These are phyloP conservation scores for Mortierella sp. DNA, from an alignment of 371 early-diverging fungal genomes.

Conservation along the genomic window DNA sequence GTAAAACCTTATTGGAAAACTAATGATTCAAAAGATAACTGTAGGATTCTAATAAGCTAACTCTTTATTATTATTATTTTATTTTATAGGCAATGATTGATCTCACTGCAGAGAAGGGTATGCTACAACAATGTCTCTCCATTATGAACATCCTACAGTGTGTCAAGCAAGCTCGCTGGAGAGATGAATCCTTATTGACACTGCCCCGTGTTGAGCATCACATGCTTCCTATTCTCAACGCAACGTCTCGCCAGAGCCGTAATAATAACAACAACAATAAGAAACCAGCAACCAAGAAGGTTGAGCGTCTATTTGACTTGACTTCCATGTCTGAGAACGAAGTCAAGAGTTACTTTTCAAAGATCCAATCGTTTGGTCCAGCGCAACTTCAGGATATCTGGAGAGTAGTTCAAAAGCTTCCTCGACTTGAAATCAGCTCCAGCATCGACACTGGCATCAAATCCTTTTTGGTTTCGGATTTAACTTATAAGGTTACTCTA, in stretches of 20 bases:
- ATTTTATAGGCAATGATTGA: conserved; percentile 90
- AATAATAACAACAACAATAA: conserved; percentile 6
- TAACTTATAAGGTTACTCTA: conserved; percentile 65
- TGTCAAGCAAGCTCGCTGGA: conserved; percentile 92
- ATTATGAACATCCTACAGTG: conserved; percentile 86
- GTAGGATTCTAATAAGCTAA: background rate
- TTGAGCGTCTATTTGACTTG: conserved; percentile 63
- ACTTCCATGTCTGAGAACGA: conserved; percentile 62
- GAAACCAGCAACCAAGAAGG: conserved; percentile 16
- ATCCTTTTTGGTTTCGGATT: conserved; percentile 61
- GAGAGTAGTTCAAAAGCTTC: conserved; percentile 69
- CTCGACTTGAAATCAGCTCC: conserved; percentile 66
- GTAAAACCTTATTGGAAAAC: conserved; percentile 21
- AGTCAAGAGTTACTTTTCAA: conserved; percentile 64
- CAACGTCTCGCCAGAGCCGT: conserved; percentile 14
- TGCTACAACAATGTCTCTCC: conserved; percentile 69
- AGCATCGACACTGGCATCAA: conserved; percentile 43
- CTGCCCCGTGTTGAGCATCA: conserved; percentile 73
- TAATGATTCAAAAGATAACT: background rate
- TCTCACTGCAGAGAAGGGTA: conserved; percentile 80
- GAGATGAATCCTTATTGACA: conserved; percentile 78
- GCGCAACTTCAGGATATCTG: conserved; percentile 62
- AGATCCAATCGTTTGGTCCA: conserved; percentile 56
- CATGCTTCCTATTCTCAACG: conserved; percentile 43
- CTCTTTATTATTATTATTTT: background rate